Evolutionary conservation across 2,329 filamentous ascomycete genomes (phyloP).

Genomic region (Samsoniella hepiali): DNA sequence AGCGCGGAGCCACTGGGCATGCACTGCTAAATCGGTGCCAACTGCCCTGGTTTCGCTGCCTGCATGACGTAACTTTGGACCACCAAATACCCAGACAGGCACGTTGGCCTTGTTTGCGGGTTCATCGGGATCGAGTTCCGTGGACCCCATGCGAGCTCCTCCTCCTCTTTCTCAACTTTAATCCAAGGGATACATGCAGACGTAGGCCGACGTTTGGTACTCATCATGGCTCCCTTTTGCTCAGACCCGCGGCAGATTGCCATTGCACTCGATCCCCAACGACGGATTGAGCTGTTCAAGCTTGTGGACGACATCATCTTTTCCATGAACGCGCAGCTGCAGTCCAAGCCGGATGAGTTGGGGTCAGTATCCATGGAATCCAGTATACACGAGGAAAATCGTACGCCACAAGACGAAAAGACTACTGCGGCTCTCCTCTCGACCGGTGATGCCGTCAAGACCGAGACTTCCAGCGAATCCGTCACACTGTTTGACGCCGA

Average conservation of each 20-base stretch:
- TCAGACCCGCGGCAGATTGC: slow-evolving; percentile 54
- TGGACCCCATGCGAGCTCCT: background rate
- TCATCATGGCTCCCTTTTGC: slow-evolving; percentile 51
- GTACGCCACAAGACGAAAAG: slow-evolving; percentile 4
- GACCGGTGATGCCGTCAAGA: slow-evolving; percentile 19
- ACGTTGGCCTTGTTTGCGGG: slow-evolving; percentile 1
- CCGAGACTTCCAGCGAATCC: slow-evolving; percentile 19
- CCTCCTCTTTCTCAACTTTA: background rate
- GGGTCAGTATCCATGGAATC: slow-evolving; percentile 28
- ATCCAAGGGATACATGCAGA: background rate
- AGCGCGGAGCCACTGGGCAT: background rate
- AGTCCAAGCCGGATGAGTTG: slow-evolving; percentile 35
- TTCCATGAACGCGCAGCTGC: slow-evolving; percentile 53
- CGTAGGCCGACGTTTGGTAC: background rate
- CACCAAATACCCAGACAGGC: background rate
- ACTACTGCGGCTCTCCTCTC: background rate
- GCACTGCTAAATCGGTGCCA: background rate
- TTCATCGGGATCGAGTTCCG: background rate
- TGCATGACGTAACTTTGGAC: background rate
- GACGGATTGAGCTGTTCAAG: slow-evolving; percentile 48
- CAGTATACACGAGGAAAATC: slow-evolving; percentile 3
- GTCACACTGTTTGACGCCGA: slow-evolving; percentile 18
- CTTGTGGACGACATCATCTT: slow-evolving; percentile 50
- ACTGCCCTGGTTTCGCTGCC: background rate
- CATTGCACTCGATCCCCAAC: slow-evolving; percentile 51